Percentiles rank a stretch among this genome's conserved stretches.
Conservation (phyloP, 1,284 basidiomycete genomes). For the Fomitopsis palustris region DNA sequence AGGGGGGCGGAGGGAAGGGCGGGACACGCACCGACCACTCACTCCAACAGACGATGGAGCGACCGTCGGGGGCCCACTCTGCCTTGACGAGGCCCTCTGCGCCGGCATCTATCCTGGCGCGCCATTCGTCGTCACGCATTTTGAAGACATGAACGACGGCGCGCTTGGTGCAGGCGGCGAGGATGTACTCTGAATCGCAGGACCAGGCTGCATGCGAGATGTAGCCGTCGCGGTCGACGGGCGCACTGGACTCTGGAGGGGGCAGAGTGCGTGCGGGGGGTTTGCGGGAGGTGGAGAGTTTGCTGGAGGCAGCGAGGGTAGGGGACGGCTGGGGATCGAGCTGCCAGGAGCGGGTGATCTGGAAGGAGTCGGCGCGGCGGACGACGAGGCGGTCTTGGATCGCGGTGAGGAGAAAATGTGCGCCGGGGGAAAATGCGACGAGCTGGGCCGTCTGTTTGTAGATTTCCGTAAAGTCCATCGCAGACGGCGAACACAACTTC, state of each 20-base stretch:
- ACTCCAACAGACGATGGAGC: constrained; percentile 81
- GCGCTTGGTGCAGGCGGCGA: constrained; percentile 66
- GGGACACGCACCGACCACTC: constrained; percentile 77
- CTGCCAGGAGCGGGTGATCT: constrained; percentile 71
- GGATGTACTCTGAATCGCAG: constrained; percentile 75
- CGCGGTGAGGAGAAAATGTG: constrained; percentile 72
- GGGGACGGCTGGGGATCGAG: constrained; percentile 42
- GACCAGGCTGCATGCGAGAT: constrained; percentile 51
- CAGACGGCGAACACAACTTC: background rate
- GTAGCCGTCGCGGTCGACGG: constrained; percentile 2
- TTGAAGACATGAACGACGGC: constrained; percentile 71
- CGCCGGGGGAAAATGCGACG: constrained; percentile 69
- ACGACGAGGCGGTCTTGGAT: constrained; percentile 71
- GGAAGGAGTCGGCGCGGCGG: constrained; percentile 71
- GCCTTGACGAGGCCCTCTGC: constrained; percentile 80
- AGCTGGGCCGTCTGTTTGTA: constrained; percentile 68
- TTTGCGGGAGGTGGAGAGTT: background rate
- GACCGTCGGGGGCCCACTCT: constrained; percentile 83
- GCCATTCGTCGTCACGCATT: constrained; percentile 72
- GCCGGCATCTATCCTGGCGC: constrained; percentile 68
- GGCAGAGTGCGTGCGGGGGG: background rate
- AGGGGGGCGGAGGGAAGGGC: constrained; percentile 2
- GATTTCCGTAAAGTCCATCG: constrained; percentile 72
- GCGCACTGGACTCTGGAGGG: background rate
- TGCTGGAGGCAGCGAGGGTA: constrained; percentile 6